Evolutionary conservation across 176 grass and related monocot genomes (phyloP), one percentile per base, ranked within the genome.

Genomic region (Eragrostis nindensis): DNA sequence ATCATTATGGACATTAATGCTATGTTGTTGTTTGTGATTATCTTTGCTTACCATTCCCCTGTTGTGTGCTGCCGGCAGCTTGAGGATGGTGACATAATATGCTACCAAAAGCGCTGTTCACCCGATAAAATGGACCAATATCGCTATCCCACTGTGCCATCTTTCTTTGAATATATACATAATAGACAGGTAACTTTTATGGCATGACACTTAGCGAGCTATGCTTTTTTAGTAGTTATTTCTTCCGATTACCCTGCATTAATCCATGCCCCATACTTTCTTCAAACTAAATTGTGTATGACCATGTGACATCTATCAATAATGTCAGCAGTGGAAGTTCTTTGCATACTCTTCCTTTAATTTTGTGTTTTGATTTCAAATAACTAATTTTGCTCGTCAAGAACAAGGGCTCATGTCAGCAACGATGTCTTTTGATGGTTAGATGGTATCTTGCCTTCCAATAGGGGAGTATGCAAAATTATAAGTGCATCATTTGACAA

Each of bases 121-220:
- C 47, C 36, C 25, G 89, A 88, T 72, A 82, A 61, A 79, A 66
- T 81, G 62, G 82, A 92, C 13, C 82, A 76, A 68, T 81, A 69
- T 44, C 83, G 86, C 21, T 86, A 83, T 93, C 92, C 92, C 61
- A 78, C 70, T 71, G 86, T 94, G 17, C 40, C 71, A 26, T 94
- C 88, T 72, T 98, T 93, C 90, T 94, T 98, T 63, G 95, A 98
- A 66, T 98, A 94, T 89, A 85, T 98, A 48, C 92, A 86, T 56
- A 98, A 94, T 70, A 91, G 92, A 77, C 95, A 94, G 95, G 94
- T 97, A 84, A 66, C 50, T 75, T 76, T 74, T 76, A 27, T 77
- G 26, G 9, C 27, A 11, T 3, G 44, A 43, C 48, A 41, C 19
- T 22, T 32, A 18, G n/a, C 2, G n/a, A 2, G 27, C 36, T 80